Conservation (phyloP, 768 basidiomycete species). For the Neoboletus subvelutipes region DNA sequence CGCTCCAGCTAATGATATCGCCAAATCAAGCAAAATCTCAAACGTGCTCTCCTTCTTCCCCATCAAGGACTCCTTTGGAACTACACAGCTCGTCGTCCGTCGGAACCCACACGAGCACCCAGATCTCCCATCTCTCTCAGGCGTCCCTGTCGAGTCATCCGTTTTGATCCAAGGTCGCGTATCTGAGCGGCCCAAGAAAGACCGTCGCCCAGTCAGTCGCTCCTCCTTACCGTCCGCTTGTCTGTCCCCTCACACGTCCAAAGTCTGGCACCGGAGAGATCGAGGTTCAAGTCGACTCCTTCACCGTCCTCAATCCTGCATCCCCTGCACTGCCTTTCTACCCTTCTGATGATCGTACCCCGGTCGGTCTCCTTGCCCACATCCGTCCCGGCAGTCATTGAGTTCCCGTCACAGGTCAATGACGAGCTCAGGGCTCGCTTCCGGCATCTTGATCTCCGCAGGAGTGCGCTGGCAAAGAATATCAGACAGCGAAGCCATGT, state of each 20-base stretch:
- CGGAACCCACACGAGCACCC: slow-evolving; percentile 33
- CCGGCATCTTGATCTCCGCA: slow-evolving; percentile 87
- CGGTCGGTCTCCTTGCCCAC: slow-evolving; percentile 51
- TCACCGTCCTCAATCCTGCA: slow-evolving; percentile 80
- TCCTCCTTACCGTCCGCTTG: neutral
- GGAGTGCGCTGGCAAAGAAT: slow-evolving; percentile 70
- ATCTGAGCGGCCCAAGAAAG: slow-evolving; percentile 57
- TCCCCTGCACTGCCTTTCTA: slow-evolving; percentile 72
- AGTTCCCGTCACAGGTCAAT: slow-evolving; percentile 54
- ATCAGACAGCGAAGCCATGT: slow-evolving; percentile 79
- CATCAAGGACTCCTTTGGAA: slow-evolving; percentile 75
- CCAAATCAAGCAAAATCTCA: slow-evolving; percentile 57
- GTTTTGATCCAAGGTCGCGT: slow-evolving; percentile 77
- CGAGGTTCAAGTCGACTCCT: slow-evolving; percentile 72
- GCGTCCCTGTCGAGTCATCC: slow-evolving; percentile 73
- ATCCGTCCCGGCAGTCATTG: neutral
- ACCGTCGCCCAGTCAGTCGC: slow-evolving; percentile 56
- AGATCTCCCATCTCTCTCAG: slow-evolving; percentile 47
- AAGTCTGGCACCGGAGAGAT: slow-evolving; percentile 70
- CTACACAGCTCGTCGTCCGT: slow-evolving; percentile 73
- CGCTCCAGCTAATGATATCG: slow-evolving; percentile 34
- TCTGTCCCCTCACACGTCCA: slow-evolving; percentile 8
- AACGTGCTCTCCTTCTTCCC: slow-evolving; percentile 82
- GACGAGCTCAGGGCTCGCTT: slow-evolving; percentile 84
- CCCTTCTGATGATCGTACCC: slow-evolving; percentile 71